Percentiles rank a stretch among this genome's conserved stretches.
Conservation (phyloP, 352 stramenopile genomes). For the Phytophthora melonis region DNA sequence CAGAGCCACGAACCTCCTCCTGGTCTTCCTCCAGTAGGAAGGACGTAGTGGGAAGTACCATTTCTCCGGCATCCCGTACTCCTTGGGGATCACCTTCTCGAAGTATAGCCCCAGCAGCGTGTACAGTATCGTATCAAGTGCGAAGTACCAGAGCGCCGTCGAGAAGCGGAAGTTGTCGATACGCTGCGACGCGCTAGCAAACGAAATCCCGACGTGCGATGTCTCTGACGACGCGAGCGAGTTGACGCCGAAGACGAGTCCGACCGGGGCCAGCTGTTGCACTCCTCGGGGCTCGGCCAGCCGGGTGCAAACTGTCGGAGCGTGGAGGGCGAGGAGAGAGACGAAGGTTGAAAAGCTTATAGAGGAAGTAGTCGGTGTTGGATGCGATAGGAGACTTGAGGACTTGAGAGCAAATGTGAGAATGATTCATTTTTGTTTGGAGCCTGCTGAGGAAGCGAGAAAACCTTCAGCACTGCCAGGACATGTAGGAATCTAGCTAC, state of each 20-base stretch:
- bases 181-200: constrained; percentile 47
- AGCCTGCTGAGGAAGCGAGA: too few species aligned
- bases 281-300: too few species aligned
- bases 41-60: constrained; percentile 91
- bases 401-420: too few species aligned
- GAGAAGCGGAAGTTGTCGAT: constrained; percentile 48
- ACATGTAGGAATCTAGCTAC: too few species aligned
- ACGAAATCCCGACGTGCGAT: constrained; percentile 48
- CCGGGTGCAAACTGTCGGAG: too few species aligned
- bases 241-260: constrained; percentile 53
- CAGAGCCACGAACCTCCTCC: constrained; percentile 59
- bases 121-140: constrained; percentile 87
- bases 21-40: constrained; percentile 74
- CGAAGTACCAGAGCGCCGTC: constrained; percentile 65
- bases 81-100: constrained; percentile 83
- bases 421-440: too few species aligned
- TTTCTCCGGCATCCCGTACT: constrained; percentile 64
- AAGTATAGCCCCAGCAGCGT: constrained; percentile 89
- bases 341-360: too few species aligned
- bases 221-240: constrained; percentile 66
- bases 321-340: too few species aligned
- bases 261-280: constrained; percentile 40
- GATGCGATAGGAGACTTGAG: too few species aligned
- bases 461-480: too few species aligned
- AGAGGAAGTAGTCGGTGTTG: too few species aligned